Evolutionary conservation across 2,329 filamentous ascomycete species (phyloP).

Genomic region (Knoxdaviesia proteae): DNA sequence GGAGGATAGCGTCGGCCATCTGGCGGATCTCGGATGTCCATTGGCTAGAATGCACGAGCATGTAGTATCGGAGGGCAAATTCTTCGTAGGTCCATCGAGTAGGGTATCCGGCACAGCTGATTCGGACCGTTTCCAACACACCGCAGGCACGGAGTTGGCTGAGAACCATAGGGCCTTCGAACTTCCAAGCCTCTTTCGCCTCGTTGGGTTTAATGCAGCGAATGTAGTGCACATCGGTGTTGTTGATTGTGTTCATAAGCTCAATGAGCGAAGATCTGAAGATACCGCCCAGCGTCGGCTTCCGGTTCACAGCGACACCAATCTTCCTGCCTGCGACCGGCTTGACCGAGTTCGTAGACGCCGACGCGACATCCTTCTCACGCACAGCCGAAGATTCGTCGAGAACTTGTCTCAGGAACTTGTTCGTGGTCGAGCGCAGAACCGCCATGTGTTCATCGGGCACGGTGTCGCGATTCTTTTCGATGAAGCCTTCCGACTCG

Average conservation of each 20-base stretch:
- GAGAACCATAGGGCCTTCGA: slow-evolving; percentile 95
- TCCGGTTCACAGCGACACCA: slow-evolving; percentile 80
- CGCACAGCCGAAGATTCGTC: slow-evolving; percentile 70
- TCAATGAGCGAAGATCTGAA: slow-evolving; percentile 98
- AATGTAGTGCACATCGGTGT: slow-evolving; percentile 96
- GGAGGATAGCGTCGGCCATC: slow-evolving; percentile 84
- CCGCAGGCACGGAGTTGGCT: slow-evolving; percentile 93
- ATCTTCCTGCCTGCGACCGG: slow-evolving; percentile 67
- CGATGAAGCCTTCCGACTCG: slow-evolving; percentile 96
- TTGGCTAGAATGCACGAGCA: slow-evolving; percentile 72
- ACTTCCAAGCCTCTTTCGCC: slow-evolving; percentile 90
- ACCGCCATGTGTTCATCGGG: slow-evolving; percentile 97
- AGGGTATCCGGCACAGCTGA: slow-evolving; percentile 91
- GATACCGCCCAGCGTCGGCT: slow-evolving; percentile 91
- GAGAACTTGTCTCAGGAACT: slow-evolving; percentile 66
- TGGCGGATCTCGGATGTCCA: slow-evolving; percentile 89
- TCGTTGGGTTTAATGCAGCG: slow-evolving; percentile 98
- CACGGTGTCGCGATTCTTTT: slow-evolving; percentile 97
- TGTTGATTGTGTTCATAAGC: slow-evolving; percentile 93
- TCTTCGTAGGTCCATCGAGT: slow-evolving; percentile 98
- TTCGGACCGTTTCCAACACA: slow-evolving; percentile 95
- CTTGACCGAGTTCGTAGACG: slow-evolving; percentile 52
- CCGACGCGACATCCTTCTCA: slow-evolving; percentile 61
- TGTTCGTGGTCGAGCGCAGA: slow-evolving; percentile 62
- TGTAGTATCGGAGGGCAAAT: slow-evolving; percentile 93